Conservation (phyloP, 2,329 filamentous ascomycete species). For the Rhynchosporium graminicola region DNA sequence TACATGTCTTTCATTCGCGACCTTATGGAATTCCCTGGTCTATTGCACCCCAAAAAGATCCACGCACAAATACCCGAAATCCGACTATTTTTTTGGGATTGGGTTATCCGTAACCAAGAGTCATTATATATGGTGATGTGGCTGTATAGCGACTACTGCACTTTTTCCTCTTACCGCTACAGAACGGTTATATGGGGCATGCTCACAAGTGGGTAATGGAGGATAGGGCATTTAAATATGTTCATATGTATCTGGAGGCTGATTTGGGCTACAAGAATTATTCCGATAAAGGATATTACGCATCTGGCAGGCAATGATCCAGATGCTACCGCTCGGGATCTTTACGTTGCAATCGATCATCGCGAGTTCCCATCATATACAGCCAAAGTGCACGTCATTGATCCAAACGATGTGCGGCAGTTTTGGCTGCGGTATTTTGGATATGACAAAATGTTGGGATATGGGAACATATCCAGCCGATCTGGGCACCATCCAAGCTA, state of each 20-base stretch:
- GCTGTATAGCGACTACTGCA: slow-evolving; percentile 58
- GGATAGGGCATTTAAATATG: slow-evolving; percentile 54
- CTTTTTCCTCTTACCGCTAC: slow-evolving; percentile 53
- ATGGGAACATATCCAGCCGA: slow-evolving; percentile 47
- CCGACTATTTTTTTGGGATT: slow-evolving; percentile 51
- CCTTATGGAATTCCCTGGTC: slow-evolving; percentile 70
- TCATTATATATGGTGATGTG: slow-evolving; percentile 58
- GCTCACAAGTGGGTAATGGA: slow-evolving; percentile 57
- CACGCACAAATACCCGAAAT: slow-evolving; percentile 72
- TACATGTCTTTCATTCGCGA: slow-evolving; percentile 73
- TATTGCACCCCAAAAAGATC: slow-evolving; percentile 48
- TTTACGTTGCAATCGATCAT: slow-evolving; percentile 53
- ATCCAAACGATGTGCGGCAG: slow-evolving; percentile 52
- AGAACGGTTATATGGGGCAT: slow-evolving; percentile 57
- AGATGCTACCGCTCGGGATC: slow-evolving; percentile 53
- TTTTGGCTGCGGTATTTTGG: slow-evolving; percentile 50
- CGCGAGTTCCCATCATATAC: slow-evolving; percentile 57
- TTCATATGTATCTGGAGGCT: slow-evolving; percentile 54
- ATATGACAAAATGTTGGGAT: slow-evolving; percentile 56
- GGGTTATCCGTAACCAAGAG: slow-evolving; percentile 49
- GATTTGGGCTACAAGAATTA: slow-evolving; percentile 55
- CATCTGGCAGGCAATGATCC: slow-evolving; percentile 40
- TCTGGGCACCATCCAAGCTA: slow-evolving; percentile 18
- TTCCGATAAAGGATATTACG: slow-evolving; percentile 50
- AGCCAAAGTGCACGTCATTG: slow-evolving; percentile 54